Base-by-base conservation (phyloP, 805 yeast genomes). In the Brettanomyces anomalus region DNA sequence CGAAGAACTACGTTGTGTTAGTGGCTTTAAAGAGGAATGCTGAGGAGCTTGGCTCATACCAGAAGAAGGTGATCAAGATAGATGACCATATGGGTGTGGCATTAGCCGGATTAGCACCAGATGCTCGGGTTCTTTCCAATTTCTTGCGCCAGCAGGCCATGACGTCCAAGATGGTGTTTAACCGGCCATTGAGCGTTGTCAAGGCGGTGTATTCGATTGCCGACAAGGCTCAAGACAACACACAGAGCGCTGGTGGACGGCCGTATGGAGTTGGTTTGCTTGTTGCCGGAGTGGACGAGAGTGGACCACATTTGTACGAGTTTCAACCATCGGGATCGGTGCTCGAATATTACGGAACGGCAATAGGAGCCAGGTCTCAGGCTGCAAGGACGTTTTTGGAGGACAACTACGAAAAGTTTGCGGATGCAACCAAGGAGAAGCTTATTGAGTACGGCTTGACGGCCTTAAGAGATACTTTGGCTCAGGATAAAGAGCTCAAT, bases 321-420 rank as follows among this genome's bases (percentile, higher is more conserved):
- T 93, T 93, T 66, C 90, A 85, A 60, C 98, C 99, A 15, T 82
- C 95, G 7, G 99, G 99, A 2, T 81, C 90, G 20, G 93, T 84
- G 18, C 70, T 88, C 55, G 97, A 93, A 64, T 85, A 89, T 60
- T 77, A 75, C 53, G 97, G 96, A 31, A 81, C 96, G 11, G 95
- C 98, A 32, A 87, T 93, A 57, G 99, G 99, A 38, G 97, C 99
- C 8, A 77, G 99, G 60, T 90, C 97, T 2, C 99, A 93, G 66
- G 97, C 97, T 40, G 97, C 96, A 14, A 79, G 95, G 68, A 93
- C 99, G 2, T 93, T 87, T 54, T 68, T 93, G 59, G 99, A 93
- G 65, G 80, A 96, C 59, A 81, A 82, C 52, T 72, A 81, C 58
- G 87, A 85, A 32, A 68, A 70, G 26, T 85, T 86, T 52, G 67